These are phyloP conservation scores for Chlamydomonas sp. DNA, from an alignment of 139 green algal species.

Conservation along the genomic window DNA sequence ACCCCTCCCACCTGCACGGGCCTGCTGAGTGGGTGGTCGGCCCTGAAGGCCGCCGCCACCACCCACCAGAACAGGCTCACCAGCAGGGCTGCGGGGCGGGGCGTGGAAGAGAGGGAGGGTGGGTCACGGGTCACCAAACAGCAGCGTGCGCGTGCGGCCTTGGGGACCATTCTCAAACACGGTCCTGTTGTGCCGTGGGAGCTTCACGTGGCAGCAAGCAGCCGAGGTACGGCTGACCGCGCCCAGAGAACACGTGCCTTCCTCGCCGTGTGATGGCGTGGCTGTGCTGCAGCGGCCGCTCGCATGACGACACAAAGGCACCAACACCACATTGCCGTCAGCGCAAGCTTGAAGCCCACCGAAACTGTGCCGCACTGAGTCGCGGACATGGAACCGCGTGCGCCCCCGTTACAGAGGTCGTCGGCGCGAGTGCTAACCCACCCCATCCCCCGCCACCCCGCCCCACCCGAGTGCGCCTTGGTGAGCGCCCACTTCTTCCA, in stretches of 20 bases:
- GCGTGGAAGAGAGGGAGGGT: not conserved
- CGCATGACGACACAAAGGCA: too few relatives aligned
- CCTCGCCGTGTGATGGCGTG: too few relatives aligned
- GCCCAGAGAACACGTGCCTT: too few relatives aligned
- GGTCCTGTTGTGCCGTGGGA: too few relatives aligned
- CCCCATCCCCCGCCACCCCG: not conserved
- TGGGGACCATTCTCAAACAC: not conserved
- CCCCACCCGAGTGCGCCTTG: slow-evolving; percentile 26
- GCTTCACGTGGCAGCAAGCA: too few relatives aligned
- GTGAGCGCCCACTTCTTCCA: slow-evolving; percentile 64
- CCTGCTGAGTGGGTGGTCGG: slow-evolving; percentile 34
- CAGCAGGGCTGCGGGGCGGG: slow-evolving; percentile 26
- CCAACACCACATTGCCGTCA: too few relatives aligned
- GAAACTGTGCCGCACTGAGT: too few relatives aligned
- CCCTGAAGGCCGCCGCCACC: slow-evolving; percentile 48
- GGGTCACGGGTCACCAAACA: not conserved
- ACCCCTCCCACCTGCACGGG: not conserved
- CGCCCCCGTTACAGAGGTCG: too few relatives aligned
- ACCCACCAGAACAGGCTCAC: slow-evolving; percentile 58
- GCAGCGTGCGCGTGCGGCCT: not conserved
- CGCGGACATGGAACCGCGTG: too few relatives aligned
- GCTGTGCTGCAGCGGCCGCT: too few relatives aligned
- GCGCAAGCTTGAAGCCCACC: too few relatives aligned
- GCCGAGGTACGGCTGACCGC: too few relatives aligned
- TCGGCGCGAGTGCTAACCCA: not conserved